These are phyloP conservation scores for Pichia ethanolica DNA, from an alignment of 805 yeast species.

Conservation along the genomic window DNA sequence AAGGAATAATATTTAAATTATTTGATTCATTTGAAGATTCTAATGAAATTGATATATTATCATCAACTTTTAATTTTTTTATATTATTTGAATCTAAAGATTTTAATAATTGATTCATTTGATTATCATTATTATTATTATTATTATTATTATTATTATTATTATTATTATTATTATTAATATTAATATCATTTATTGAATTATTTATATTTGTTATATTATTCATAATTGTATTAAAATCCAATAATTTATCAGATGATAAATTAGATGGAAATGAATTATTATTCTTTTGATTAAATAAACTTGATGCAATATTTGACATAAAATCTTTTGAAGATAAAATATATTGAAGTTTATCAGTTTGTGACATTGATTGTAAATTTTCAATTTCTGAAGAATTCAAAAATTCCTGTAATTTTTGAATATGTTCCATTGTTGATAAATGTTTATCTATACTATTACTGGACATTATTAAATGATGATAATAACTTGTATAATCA, in stretches of 20 bases:
- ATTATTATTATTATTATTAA: too few species aligned
- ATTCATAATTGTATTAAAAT: background rate
- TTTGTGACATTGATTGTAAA: constrained; percentile 12
- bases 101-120: constrained; percentile 3
- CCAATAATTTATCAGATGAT: background rate
- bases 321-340: constrained; percentile 14
- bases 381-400: constrained; percentile 6
- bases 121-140: background rate
- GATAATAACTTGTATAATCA: too few species aligned
- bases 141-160: too few species aligned
- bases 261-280: too few species aligned
- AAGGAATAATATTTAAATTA: too few species aligned
- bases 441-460: background rate
- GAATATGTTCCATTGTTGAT: constrained; percentile 3
- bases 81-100: constrained; percentile 1
- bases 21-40: constrained; percentile 1
- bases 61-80: constrained; percentile 2
- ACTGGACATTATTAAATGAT: too few species aligned
- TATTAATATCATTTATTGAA: too few species aligned
- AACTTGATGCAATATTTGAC: constrained; percentile 5
- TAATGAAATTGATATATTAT: background rate
- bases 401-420: constrained; percentile 8
- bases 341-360: constrained; percentile 14
- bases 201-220: too few species aligned
- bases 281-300: background rate